Base-by-base conservation (phyloP, 2,329 filamentous ascomycete species). In the Grosmannia clavigera region DNA sequence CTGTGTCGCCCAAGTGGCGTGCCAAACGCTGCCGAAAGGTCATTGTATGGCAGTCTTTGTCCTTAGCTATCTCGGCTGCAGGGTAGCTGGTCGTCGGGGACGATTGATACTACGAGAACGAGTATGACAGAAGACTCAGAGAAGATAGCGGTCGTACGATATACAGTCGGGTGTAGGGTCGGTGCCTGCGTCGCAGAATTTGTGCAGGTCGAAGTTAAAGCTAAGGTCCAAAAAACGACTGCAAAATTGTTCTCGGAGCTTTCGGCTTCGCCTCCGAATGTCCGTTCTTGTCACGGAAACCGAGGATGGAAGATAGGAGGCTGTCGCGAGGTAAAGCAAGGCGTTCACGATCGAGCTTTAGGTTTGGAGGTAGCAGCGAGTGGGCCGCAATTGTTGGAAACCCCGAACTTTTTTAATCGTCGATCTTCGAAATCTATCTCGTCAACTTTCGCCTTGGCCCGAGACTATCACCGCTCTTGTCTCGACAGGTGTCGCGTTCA, bases 1-100 rank as follows among this genome's bases (percentile, higher is more conserved):
- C 54, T 72, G 75, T 72, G 65, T 78, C 76, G 67, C 76, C 76
- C 62, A 78, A 75, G 57, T 75, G 75, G 68, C 76, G 76, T 58
- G 75, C 75, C 69, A 78, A 73, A 33, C 65, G 62, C 38, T 70
- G 68, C 55, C 69, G 65, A 61, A 71, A 52, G 9, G 50, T 27
- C 50, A 52, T 52, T 31, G 50, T 52, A n/a, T 19, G 14, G 14
- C n/a, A 19, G 19, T 43, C 3, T 43, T 16, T 43, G 40, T 43
- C 19, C 40, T 43, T 19, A 1, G 40, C 14, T 43, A 19, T 43
- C 40, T 43, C 14, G 40, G 19, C 16, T 7, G 43, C 2, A 19
- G 16, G 43, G 43, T 7, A 46, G 43, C 16, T 7, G 19, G 19
- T 22, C 43, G 43, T n/a, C 19, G 19, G 5, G 16, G 19, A 19